Conservation (phyloP, 306 rosid species). For the Cicer chorassanicum region DNA sequence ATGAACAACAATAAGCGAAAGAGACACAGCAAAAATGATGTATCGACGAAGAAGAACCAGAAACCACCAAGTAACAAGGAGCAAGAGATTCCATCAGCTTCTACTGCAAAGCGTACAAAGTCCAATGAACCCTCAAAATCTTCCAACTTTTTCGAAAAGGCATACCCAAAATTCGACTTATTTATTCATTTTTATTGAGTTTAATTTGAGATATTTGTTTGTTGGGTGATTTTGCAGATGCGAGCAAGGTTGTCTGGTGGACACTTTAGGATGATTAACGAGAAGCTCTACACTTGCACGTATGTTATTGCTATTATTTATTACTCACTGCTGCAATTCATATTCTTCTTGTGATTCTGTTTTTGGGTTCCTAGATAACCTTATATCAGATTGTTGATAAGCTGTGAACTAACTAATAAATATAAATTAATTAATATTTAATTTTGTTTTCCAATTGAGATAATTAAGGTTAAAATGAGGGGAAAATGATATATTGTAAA, state of each 20-base stretch:
- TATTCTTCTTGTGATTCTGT: not conserved
- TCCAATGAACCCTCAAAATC: not conserved
- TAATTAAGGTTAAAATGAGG: too few relatives aligned
- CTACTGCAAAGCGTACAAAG: not conserved
- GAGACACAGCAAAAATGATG: slow-evolving; percentile 1
- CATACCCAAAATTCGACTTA: not conserved
- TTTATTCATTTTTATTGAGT: slow-evolving; percentile 1
- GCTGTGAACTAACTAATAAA: too few relatives aligned
- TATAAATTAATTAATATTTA: too few relatives aligned
- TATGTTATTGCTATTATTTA: slow-evolving; percentile 40
- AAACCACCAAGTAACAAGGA: not conserved
- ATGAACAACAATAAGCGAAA: slow-evolving; percentile 28
- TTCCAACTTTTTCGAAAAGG: slow-evolving; percentile 15
- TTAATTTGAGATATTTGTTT: not conserved
- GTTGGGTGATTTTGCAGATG: slow-evolving; percentile 60
- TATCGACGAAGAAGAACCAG: not conserved
- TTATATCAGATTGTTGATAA: too few relatives aligned
- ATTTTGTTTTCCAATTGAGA: too few relatives aligned
- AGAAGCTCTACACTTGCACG: slow-evolving; percentile 99
- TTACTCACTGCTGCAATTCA: not conserved
- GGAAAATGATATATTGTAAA: too few relatives aligned
- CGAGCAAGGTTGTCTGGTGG: slow-evolving; percentile 87
- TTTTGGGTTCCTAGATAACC: too few relatives aligned
- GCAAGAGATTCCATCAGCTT: not conserved
- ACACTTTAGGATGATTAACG: slow-evolving; percentile 93